Conservation (phyloP, 495 filamentous ascomycete species). For the Terfezia boudieri region DNA sequence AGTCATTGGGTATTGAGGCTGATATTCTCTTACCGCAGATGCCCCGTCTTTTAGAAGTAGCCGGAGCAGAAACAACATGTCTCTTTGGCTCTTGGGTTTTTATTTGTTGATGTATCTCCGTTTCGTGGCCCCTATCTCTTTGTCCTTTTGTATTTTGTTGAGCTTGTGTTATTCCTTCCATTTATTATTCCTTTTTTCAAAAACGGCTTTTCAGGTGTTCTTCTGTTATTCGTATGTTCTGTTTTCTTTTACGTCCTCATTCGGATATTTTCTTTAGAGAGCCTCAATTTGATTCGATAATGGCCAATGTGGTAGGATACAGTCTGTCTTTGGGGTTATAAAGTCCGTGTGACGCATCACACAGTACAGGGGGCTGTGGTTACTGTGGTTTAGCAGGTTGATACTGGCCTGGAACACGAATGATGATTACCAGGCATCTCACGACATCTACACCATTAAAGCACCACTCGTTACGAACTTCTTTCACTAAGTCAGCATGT, state of each 20-base stretch:
- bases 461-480: too few species aligned
- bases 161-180: background rate
- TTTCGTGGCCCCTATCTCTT: background rate
- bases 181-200: background rate
- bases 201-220: background rate
- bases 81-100: background rate
- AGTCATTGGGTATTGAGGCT: background rate
- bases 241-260: background rate
- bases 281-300: background rate
- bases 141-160: constrained; percentile 1
- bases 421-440: too few species aligned
- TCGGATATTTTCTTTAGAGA: constrained; percentile 1
- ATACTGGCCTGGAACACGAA: too few species aligned
- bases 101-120: background rate
- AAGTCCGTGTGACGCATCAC: too few species aligned
- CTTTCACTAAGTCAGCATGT: too few species aligned
- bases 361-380: background rate
- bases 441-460: too few species aligned
- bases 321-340: too few species aligned
- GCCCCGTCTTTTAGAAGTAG: background rate
- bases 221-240: background rate
- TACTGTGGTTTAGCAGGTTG: background rate
- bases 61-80: background rate
- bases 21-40: background rate
- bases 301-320: too few species aligned